Base-by-base conservation (phyloP, 495 filamentous ascomycete genomes). In the Tetracladium marchalianum region DNA sequence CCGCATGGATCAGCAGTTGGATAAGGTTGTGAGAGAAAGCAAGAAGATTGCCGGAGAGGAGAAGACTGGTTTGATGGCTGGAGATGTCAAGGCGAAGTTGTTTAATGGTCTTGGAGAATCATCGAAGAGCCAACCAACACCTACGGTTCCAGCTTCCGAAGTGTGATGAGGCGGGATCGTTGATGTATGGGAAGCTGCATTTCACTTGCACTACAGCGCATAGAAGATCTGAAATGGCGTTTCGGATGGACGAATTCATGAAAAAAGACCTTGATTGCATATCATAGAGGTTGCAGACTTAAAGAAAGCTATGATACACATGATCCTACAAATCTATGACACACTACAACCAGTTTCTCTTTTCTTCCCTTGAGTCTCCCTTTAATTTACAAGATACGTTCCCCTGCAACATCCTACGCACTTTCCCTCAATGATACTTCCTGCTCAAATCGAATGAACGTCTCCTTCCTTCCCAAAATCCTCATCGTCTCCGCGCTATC, bases 1-100 rank as follows among this genome's bases (percentile, higher is more conserved):
- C 17, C 22, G 11, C 18, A 35, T 46, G 31, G 84, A 89, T 43
- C 67, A 68, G 35, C 78, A 84, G 53, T 58, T 96, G 43, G 84
- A 85, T 11, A 92, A 93, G 69, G 66, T 95, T 9, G 80, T 87
- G 9, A 75, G 76, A 40, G 84, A 88, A 35, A 79, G 86, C 35
- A 81, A 82, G 54, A 85, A 87, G 57, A 82, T 96, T 57, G 78
- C 82, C 3, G 81, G 78, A 17, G 92, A 95, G 64, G 92, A 98
- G 69, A 76, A 80, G 45, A 84, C 83, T 38, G 90, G 92, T 0
- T 63, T 95, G 43, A 68, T 94, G 62, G 87, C 87, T 1, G 78
- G 77, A 13, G 81, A 87, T 51, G 77, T 94, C 35, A 96, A 96
- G 65, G 82, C 80, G 55, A 82, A 78, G 61, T 69, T 98, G 0